Evolutionary conservation across 345 rosid genomes (phyloP).

Genomic region (Pugionium dolabratum): DNA sequence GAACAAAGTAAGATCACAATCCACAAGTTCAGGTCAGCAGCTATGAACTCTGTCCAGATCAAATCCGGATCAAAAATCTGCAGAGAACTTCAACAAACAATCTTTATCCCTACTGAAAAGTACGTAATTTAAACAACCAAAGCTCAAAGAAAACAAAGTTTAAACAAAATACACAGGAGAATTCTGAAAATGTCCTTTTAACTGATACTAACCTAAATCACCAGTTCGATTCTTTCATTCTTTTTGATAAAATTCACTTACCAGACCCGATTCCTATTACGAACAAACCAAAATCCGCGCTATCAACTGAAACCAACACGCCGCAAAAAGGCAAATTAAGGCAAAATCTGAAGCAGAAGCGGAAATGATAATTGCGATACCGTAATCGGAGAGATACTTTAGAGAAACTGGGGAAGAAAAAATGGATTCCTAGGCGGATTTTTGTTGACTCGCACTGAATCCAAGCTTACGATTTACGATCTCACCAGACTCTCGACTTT

Average conservation of each 20-base stretch:
- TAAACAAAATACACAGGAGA: neutral
- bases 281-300: conserved; percentile 26
- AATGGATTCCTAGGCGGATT: conserved; percentile 9
- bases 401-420: conserved; percentile 21
- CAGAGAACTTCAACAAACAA: conserved; percentile 21
- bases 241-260: conserved; percentile 29
- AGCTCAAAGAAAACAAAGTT: conserved; percentile 27
- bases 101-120: neutral
- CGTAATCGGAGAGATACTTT: conserved; percentile 30
- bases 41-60: conserved; percentile 7
- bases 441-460: conserved; percentile 38
- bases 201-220: conserved; percentile 30
- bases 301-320: too few relatives aligned
- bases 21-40: conserved; percentile 24
- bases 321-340: conserved; percentile 10
- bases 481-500: conserved; percentile 24
- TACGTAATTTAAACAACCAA: conserved; percentile 20
- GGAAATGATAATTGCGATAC: conserved; percentile 32
- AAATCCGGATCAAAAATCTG: conserved; percentile 33
- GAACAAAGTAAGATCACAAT: conserved; percentile 26
- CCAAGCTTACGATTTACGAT: conserved; percentile 38
- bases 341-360: conserved; percentile 1
- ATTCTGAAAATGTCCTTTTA: neutral
- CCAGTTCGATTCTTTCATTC: conserved; percentile 28
- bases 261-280: conserved; percentile 28